phyloP scores from a whole-genome alignment of 768 basidiomycete species.

The Boletales sp. region DNA sequence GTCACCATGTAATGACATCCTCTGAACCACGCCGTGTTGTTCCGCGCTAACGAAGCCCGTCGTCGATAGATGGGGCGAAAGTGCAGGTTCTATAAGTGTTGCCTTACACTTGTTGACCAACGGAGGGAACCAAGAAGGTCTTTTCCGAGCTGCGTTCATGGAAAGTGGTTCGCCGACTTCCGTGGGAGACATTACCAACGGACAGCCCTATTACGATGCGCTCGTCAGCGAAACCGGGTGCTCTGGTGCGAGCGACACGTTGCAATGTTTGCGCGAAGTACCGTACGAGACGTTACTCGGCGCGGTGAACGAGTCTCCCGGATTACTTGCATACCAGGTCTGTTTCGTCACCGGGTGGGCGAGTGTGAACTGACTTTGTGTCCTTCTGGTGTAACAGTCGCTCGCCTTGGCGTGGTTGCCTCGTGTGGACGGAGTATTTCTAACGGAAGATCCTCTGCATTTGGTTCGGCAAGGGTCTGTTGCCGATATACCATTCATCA shows the following conservation, averaged over 20 bases:
- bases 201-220: conserved; percentile 8
- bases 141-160: conserved; percentile 34
- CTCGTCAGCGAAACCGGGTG: conserved; percentile 32
- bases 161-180: conserved; percentile 37
- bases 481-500: conserved; percentile 4
- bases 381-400: conserved; percentile 3
- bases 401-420: conserved; percentile 36
- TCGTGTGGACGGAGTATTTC: conserved; percentile 37
- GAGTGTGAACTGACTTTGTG: background rate
- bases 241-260: conserved; percentile 17
- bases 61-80: background rate
- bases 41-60: too few relatives aligned
- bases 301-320: conserved; percentile 33
- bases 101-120: conserved; percentile 29
- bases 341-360: background rate
- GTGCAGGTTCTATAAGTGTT: conserved; percentile 37
- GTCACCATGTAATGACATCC: conserved; percentile 27
- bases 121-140: conserved; percentile 18
- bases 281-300: conserved; percentile 28
- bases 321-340: conserved; percentile 32
- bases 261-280: conserved; percentile 33
- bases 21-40: too few relatives aligned
- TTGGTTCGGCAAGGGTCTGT: conserved; percentile 30
- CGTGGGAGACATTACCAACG: conserved; percentile 15
- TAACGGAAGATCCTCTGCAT: conserved; percentile 29